A percentile compares a stretch with the other conserved stretches of the same genome.
phyloP scores from a whole-genome alignment of 2,329 filamentous ascomycete species.

The Pestalotiopsis sp. region DNA sequence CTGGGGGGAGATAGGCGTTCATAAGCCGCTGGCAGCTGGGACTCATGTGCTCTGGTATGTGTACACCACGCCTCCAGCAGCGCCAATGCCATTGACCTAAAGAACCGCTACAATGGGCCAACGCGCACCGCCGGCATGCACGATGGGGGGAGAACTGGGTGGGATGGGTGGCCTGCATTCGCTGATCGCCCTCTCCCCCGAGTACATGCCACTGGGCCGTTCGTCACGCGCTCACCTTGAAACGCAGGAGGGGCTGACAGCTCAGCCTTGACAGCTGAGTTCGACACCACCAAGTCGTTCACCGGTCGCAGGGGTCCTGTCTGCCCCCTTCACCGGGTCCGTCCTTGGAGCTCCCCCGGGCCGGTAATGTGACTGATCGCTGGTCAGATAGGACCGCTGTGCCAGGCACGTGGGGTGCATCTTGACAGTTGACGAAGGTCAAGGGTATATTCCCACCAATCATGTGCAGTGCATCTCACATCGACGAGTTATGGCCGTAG shows the following conservation, averaged over 20 bases:
- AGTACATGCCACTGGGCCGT: not conserved
- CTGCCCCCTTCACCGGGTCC: not conserved
- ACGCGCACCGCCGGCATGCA: not conserved
- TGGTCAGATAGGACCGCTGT: conserved; percentile 10
- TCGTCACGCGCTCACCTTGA: conserved; percentile 9
- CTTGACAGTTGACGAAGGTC: not conserved
- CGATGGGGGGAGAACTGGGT: not conserved
- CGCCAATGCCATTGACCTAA: not conserved
- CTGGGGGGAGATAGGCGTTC: not conserved
- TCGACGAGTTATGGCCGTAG: too few relatives aligned
- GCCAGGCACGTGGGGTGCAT: conserved; percentile 1
- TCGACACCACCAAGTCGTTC: conserved; percentile 8
- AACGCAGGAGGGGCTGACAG: conserved; percentile 6
- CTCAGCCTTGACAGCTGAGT: conserved; percentile 10
- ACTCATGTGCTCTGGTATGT: not conserved
- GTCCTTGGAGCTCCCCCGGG: not conserved
- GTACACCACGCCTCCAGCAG: not conserved
- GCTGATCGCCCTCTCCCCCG: not conserved
- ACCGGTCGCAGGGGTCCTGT: conserved; percentile 8
- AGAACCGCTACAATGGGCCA: not conserved
- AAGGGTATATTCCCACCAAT: conserved; percentile 5
- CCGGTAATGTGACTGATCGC: not conserved
- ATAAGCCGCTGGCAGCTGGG: not conserved
- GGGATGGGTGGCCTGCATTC: not conserved
- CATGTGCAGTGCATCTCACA: not conserved